Percentiles rank a stretch among this genome's conserved stretches.
Evolutionary conservation across 768 basidiomycete species (phyloP).

Genomic region (Boletus sensibilis): DNA sequence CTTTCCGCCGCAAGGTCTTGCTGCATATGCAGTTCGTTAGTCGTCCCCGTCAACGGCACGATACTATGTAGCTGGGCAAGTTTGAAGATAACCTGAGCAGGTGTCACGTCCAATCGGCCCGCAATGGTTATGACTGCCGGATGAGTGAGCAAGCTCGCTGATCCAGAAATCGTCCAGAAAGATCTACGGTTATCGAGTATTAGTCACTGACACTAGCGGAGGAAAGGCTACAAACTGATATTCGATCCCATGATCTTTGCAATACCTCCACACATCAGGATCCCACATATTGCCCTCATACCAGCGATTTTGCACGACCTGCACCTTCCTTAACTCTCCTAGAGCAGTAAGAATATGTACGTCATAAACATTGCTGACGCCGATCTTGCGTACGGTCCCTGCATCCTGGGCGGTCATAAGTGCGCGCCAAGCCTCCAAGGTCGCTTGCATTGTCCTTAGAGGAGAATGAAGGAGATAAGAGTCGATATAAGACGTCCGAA

Average conservation of each 20-base stretch:
- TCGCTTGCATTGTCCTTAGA: slow-evolving; percentile 53
- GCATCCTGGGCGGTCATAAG: slow-evolving; percentile 62
- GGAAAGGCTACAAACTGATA: slow-evolving; percentile 57
- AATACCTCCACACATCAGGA: slow-evolving; percentile 59
- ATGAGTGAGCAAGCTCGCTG: slow-evolving; percentile 57
- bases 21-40: slow-evolving; percentile 61
- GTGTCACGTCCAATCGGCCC: slow-evolving; percentile 48
- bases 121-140: slow-evolving; percentile 47
- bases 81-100: slow-evolving; percentile 66
- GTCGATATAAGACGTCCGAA: slow-evolving; percentile 73
- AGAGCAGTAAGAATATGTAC: slow-evolving; percentile 52
- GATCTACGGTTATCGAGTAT: slow-evolving; percentile 45
- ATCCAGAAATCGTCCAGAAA: slow-evolving; percentile 87
- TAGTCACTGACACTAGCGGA: background rate
- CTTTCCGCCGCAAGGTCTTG: slow-evolving; percentile 54
- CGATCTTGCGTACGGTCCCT: slow-evolving; percentile 63
- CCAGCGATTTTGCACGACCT: slow-evolving; percentile 86
- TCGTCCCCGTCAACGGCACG: slow-evolving; percentile 76
- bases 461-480: slow-evolving; percentile 81
- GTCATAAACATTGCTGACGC: slow-evolving; percentile 79
- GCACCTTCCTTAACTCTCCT: slow-evolving; percentile 52
- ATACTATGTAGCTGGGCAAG: slow-evolving; percentile 66
- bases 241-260: slow-evolving; percentile 57
- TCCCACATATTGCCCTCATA: slow-evolving; percentile 81
- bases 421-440: slow-evolving; percentile 66